A percentile compares a stretch with the other conserved stretches of the same genome.
phyloP scores from a whole-genome alignment of 768 basidiomycete species.

The Phanerodontia chrysosporium region DNA sequence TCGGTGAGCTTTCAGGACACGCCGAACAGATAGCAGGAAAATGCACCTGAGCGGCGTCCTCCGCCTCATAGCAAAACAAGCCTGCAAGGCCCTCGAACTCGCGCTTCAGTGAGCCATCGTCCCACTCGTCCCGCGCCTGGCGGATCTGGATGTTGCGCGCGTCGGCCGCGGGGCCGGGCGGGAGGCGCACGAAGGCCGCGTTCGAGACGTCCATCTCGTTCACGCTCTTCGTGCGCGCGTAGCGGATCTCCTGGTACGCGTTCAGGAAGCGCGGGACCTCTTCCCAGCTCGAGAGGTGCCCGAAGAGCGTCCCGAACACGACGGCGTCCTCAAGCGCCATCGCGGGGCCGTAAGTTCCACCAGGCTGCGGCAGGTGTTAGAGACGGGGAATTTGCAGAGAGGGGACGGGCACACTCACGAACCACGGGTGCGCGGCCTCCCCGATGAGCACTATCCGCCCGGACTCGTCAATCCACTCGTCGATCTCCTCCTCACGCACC shows the following conservation, averaged over 20 bases:
- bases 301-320: slow-evolving; percentile 55
- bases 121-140: slow-evolving; percentile 39
- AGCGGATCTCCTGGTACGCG: slow-evolving; percentile 57
- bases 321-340: slow-evolving; percentile 61
- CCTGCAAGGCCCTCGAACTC: slow-evolving; percentile 53
- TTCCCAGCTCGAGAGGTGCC: slow-evolving; percentile 39
- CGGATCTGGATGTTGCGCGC: slow-evolving; percentile 38
- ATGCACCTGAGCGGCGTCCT: slow-evolving; percentile 44
- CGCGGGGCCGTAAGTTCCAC: slow-evolving; percentile 45
- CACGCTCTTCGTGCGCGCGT: slow-evolving; percentile 45
- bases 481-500: slow-evolving; percentile 29
- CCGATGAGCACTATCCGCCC: slow-evolving; percentile 52
- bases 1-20: neutral
- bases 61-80: slow-evolving; percentile 47
- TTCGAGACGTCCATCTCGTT: slow-evolving; percentile 43
- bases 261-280: slow-evolving; percentile 49
- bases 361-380: slow-evolving; percentile 36
- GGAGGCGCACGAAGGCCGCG: slow-evolving; percentile 40
- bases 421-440: slow-evolving; percentile 55
- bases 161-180: slow-evolving; percentile 39
- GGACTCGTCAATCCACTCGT: slow-evolving; percentile 45
- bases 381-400: slow-evolving; percentile 1
- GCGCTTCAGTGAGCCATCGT: slow-evolving; percentile 39
- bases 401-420: slow-evolving; percentile 32
- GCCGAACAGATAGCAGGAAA: neutral